Evolutionary conservation across 768 basidiomycete species (phyloP), one percentile per base, ranked within the genome.

Genomic region (Amanita phalloides): DNA sequence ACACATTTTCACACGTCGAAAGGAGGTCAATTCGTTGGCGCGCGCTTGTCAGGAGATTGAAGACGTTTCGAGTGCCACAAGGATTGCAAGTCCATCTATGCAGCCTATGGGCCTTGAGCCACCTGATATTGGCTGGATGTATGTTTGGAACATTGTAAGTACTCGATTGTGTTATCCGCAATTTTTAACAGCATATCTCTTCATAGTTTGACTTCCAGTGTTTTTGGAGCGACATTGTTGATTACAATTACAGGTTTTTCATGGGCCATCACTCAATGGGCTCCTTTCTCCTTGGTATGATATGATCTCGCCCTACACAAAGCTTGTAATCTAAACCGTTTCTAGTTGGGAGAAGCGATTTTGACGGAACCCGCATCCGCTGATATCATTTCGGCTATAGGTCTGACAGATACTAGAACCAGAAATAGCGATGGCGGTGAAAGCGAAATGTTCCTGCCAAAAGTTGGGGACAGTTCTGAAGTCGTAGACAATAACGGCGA

Each of bases 201-300:
- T 48, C 49, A 21, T 59, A 95, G 90, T 57, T 77, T 93, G 57
- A 85, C 82, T 2, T 74, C 78, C 7, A 80, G 74, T 13, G 85
- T 93, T 0, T 61, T 61, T 13, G 82, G 85, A 0, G 85, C 90
- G 14, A 91, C 86, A 0, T 51, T 82, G 10, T 74, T 97, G 54
- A 79, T 96, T 47, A 77, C 84, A 6, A 57, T 87, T 10, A 84
- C 84, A 6, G 95, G 95, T 0, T 85, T 96, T 58, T 85, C 88
- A n/a, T 96, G 88, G 90, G 91, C 92, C 4, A 75, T 97, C 48
- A 79, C 84, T 0, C 85, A 86, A 65, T 97, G 94, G 95, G 91
- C 84, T 3, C 94, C 94, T 2, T 95, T 90, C 66, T 82, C 91
- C 0, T 66, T 98, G 61, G 90, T 94, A 56, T 13, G 0, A 44